A percentile compares a stretch with the other conserved stretches of the same genome.
Evolutionary conservation across 1,284 basidiomycete genomes (phyloP).

Genomic region (Marasmius fiardii): DNA sequence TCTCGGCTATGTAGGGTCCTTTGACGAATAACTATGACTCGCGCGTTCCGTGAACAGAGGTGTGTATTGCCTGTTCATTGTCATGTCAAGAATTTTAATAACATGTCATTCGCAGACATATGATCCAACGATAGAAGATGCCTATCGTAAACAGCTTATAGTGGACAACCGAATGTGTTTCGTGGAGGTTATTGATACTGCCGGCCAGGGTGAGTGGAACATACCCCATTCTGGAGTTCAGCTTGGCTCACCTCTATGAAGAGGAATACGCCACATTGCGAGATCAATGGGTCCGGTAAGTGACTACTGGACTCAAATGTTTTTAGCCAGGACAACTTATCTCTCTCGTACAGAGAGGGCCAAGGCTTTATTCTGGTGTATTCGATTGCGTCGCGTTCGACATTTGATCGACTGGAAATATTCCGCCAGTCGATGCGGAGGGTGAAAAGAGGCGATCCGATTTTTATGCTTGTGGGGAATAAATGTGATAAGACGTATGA

Average conservation of each 20-base stretch:
- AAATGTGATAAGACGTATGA: slow-evolving; percentile 86
- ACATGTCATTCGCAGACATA: slow-evolving; percentile 55
- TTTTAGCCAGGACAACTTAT: slow-evolving; percentile 10
- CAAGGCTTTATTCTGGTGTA: slow-evolving; percentile 99
- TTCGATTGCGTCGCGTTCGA: slow-evolving; percentile 92
- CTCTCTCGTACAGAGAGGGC: slow-evolving; percentile 69
- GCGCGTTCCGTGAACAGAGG: slow-evolving; percentile 38
- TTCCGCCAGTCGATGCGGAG: slow-evolving; percentile 94
- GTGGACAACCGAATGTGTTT: slow-evolving; percentile 92
- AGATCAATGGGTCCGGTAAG: slow-evolving; percentile 97
- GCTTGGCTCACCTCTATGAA: slow-evolving; percentile 29
- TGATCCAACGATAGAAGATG: slow-evolving; percentile 94
- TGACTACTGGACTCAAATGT: slow-evolving; percentile 17
- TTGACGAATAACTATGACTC: slow-evolving; percentile 9
- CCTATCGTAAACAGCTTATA: slow-evolving; percentile 88
- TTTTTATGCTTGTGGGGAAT: slow-evolving; percentile 90
- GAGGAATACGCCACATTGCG: slow-evolving; percentile 97
- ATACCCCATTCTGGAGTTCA: slow-evolving; percentile 3
- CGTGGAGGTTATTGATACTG: slow-evolving; percentile 91
- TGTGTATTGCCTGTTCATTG: slow-evolving; percentile 23
- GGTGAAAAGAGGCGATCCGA: slow-evolving; percentile 86
- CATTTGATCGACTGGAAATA: slow-evolving; percentile 91
- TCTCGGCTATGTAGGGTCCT: not conserved
- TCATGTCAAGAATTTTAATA: slow-evolving; percentile 15
- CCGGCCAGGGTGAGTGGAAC: slow-evolving; percentile 77